Evolutionary conservation across 2,329 filamentous ascomycete species (phyloP).

Genomic region (Botrytis squamosa): DNA sequence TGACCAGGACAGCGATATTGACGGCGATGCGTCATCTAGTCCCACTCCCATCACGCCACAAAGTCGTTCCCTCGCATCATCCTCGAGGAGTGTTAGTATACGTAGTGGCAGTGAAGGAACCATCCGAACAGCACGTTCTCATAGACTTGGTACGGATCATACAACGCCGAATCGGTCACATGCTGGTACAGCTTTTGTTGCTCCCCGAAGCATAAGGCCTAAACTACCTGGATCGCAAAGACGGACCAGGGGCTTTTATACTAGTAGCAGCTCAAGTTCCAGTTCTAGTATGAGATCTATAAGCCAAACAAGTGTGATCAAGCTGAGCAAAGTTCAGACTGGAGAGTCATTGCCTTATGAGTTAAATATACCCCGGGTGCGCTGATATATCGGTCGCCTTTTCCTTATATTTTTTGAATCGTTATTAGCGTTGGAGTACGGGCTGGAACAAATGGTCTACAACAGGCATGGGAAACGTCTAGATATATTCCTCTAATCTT

Average conservation of each 20-base stretch:
- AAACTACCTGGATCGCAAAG: slow-evolving; percentile 28
- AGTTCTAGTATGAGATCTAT: slow-evolving; percentile 32
- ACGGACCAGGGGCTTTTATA: slow-evolving; percentile 32
- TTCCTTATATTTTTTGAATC: slow-evolving; percentile 17
- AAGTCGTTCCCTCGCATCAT: slow-evolving; percentile 34
- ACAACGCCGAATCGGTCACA: slow-evolving; percentile 25
- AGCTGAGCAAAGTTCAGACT: slow-evolving; percentile 32
- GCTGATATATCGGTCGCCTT: slow-evolving; percentile 20
- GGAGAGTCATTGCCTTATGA: slow-evolving; percentile 34
- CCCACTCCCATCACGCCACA: slow-evolving; percentile 26
- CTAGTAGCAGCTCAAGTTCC: slow-evolving; percentile 24
- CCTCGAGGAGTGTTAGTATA: slow-evolving; percentile 27
- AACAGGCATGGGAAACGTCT: slow-evolving; percentile 14
- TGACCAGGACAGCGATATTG: slow-evolving; percentile 33
- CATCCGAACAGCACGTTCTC: slow-evolving; percentile 34
- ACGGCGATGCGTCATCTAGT: slow-evolving; percentile 32
- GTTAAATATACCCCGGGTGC: slow-evolving; percentile 29
- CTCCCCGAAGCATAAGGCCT: slow-evolving; percentile 31
- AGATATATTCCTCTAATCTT: slow-evolving; percentile 16
- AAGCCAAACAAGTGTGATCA: slow-evolving; percentile 37
- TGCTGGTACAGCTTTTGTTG: slow-evolving; percentile 34
- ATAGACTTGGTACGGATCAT: slow-evolving; percentile 23
- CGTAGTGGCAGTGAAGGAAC: slow-evolving; percentile 36
- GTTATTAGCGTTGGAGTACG: slow-evolving; percentile 34
- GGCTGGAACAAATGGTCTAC: slow-evolving; percentile 14